Evolutionary conservation across 2,329 filamentous ascomycete genomes (phyloP), one percentile per base, ranked within the genome.

Genomic region (Fusarium ambrosium): DNA sequence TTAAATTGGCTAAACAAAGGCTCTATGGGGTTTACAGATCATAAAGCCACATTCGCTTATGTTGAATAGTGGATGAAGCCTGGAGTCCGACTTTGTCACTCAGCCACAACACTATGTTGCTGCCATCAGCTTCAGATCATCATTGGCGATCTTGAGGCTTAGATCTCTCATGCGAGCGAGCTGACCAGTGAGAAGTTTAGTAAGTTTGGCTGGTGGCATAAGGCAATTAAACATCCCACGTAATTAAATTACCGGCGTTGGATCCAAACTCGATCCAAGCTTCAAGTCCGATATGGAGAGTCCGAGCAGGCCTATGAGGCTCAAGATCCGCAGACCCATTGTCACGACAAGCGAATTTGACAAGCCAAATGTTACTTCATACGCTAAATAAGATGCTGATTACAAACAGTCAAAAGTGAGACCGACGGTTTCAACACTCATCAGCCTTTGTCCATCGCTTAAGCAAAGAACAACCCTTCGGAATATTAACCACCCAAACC

Each of bases 231-330:
- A 16, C 11, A 27, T 36, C 9, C 14, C 11, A 37, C 24, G 37
- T 41, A 20, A 39, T 41, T 8, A 29, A 60, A 60, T 60, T 60
- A 14, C 22, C 55, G 3, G 36, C 34, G 34, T 16, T 27, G 34
- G 37, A 41, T 29, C 53, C 18, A 61, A 34, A 24, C 39, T 60
- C 16, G 29, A 61, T 61, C 58, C 24, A 14, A 22, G 22, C 7
- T 61, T 11, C 39, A 7, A 45, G 59, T 36, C 27, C 27, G 39
- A 48, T 4, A 41, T 2, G 29, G 6, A 62, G 59, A 62, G 59
- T 62, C 59, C 59, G 59, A 62, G 27, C 39, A 39, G 41, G n/a
- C 59, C 59, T 45, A 62, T 62, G 39, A 60, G 24, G 4, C 5
- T n/a, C 48, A 29, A n/a, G 24, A 29, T 53, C 5, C n/a, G 24